phyloP scores from a whole-genome alignment of 257 asterid species.

The Orobanche coerulescens region DNA sequence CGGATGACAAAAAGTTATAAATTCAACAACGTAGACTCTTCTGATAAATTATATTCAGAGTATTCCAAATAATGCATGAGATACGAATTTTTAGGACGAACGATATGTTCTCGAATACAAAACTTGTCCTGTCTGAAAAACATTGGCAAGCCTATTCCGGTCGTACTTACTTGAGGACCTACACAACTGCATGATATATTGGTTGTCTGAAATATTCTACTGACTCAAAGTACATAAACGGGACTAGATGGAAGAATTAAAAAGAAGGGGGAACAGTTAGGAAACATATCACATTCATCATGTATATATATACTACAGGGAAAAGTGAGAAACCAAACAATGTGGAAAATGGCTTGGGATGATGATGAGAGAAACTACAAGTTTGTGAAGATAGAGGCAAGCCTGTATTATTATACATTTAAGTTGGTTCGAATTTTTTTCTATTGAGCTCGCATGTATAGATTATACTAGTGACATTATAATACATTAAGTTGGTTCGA shows the following conservation, averaged over 20 bases:
- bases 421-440: too few species aligned
- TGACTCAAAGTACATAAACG: not conserved
- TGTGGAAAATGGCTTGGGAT: slow-evolving; percentile 19
- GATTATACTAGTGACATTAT: too few species aligned
- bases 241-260: too few species aligned
- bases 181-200: not conserved
- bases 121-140: slow-evolving; percentile 3
- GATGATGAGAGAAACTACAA: slow-evolving; percentile 9
- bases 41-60: too few species aligned
- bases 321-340: not conserved
- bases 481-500: too few species aligned
- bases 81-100: too few species aligned
- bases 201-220: slow-evolving; percentile 9
- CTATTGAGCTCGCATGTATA: too few species aligned
- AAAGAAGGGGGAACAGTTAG: not conserved
- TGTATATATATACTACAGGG: not conserved
- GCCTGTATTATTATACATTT: not conserved
- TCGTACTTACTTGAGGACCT: slow-evolving; percentile 8
- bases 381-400: slow-evolving; percentile 26
- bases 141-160: not conserved
- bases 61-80: too few species aligned
- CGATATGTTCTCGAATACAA: too few species aligned
- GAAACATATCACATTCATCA: not conserved
- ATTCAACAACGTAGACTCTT: too few species aligned
- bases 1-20: too few species aligned